Conservation (phyloP, 768 basidiomycete genomes). For the Leccinum boreale region DNA sequence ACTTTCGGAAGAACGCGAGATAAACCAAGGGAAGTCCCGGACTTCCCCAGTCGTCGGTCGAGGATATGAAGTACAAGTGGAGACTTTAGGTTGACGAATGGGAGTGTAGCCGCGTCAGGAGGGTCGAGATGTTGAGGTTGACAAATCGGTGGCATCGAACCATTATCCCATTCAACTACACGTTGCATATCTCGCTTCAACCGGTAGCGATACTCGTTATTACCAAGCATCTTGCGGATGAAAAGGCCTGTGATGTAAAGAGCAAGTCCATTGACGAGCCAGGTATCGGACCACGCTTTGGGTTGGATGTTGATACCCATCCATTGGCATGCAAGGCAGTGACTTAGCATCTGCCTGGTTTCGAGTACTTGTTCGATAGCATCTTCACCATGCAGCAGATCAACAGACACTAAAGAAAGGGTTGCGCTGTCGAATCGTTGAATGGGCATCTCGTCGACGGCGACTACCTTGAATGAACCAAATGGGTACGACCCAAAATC, state of each 20-base stretch:
- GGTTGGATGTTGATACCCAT: constrained; percentile 94
- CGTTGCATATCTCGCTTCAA: constrained; percentile 96
- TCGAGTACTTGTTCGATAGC: constrained; percentile 93
- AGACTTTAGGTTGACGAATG: constrained; percentile 93
- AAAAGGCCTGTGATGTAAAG: constrained; percentile 89
- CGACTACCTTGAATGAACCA: constrained; percentile 89
- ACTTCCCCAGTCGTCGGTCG: constrained; percentile 89
- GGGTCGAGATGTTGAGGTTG: constrained; percentile 84
- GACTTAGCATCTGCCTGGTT: constrained; percentile 79
- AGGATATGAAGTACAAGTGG: constrained; percentile 96
- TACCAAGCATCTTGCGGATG: constrained; percentile 83
- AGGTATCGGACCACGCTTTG: constrained; percentile 89
- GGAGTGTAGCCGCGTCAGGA: constrained; percentile 71
- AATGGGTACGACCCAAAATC: constrained; percentile 97
- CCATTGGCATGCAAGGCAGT: constrained; percentile 95
- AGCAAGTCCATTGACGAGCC: constrained; percentile 95
- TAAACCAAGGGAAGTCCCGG: constrained; percentile 90
- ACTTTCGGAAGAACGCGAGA: constrained; percentile 94
- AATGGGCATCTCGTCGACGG: constrained; percentile 84
- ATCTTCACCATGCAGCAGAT: constrained; percentile 83
- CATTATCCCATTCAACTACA: constrained; percentile 82
- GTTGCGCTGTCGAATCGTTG: constrained; percentile 85
- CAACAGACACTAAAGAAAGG: constrained; percentile 71
- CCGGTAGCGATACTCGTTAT: constrained; percentile 94
- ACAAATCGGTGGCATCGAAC: constrained; percentile 89